Evolutionary conservation across 1,284 basidiomycete species (phyloP), one percentile per base, ranked within the genome.

Genomic region (Puccinia horiana): DNA sequence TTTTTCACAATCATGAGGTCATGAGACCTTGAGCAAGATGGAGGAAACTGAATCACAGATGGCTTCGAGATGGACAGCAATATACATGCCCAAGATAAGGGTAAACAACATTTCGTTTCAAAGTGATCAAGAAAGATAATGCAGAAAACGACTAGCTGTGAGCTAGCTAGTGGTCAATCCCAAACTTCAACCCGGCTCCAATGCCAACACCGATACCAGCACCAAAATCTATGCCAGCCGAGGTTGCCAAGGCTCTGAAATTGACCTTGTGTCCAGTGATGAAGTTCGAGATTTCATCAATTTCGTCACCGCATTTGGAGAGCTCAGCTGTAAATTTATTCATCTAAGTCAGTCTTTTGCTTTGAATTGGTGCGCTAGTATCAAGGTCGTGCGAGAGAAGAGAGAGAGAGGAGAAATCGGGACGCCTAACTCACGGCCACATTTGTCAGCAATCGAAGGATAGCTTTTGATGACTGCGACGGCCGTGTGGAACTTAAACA

Each of bases 401-500:
- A 61, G 37, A 61, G n/a, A 75, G 12, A 58, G n/a, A 35, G 35
- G 26, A 29, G 54, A 67, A 47, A 4, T 58, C 2, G 35, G 47
- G 26, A 75, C 26, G 52, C 18, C 5, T 37, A 37, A 37, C 63
- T 35, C 20, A 77, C 76, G 37, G 16, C 61, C 42, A 37, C 76
- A 65, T 20, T 52, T 47, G n/a, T 63, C 42, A 32, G 29, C 37
- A 65, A 77, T 67, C 5, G 52, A 47, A 6, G 40, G 61, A 67
- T 65, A 35, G 14, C 29, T 77, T 14, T 47, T 47, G 42, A 77
- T 67, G 29, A 49, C n/a, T 14, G 16, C 20, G 2, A 77, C 23
- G 61, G 67, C 67, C 26, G 42, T 18, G 49, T 77, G 76, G 67
- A 77, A 77, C 63, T 77, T 77, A 14, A 49, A 11, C 32, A 77